A percentile compares a stretch with the other conserved stretches of the same genome.
These are phyloP conservation scores for Penicillium sp. DNA, from an alignment of 2,329 filamentous ascomycete genomes.

Conservation along the genomic window DNA sequence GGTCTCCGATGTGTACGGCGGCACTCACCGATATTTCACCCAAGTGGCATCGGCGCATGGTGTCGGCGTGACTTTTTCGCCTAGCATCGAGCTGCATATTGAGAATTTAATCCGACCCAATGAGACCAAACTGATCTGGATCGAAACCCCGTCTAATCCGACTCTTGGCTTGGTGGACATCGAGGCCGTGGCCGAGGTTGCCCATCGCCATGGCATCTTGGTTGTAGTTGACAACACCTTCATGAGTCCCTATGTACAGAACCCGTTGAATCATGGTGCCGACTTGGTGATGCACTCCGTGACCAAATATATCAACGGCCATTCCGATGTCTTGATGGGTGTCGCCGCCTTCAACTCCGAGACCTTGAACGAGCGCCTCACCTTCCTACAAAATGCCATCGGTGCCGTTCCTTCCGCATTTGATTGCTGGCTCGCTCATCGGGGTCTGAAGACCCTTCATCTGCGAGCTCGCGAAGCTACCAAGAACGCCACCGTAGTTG, in stretches of 20 bases:
- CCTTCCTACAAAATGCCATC: slow-evolving; percentile 95
- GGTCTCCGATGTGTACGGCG: slow-evolving; percentile 95
- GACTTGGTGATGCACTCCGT: slow-evolving; percentile 96
- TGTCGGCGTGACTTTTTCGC: slow-evolving; percentile 89
- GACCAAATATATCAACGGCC: slow-evolving; percentile 98
- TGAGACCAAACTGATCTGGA: slow-evolving; percentile 94
- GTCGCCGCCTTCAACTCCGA: slow-evolving; percentile 91
- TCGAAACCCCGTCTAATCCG: slow-evolving; percentile 91
- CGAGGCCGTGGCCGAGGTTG: slow-evolving; percentile 70
- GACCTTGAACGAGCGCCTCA: slow-evolving; percentile 66
- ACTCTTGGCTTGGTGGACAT: slow-evolving; percentile 92
- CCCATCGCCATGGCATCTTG: slow-evolving; percentile 80
- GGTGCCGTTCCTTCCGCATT: slow-evolving; percentile 92
- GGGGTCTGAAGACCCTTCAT: slow-evolving; percentile 93
- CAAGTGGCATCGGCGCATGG: slow-evolving; percentile 93
- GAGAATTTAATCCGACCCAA: slow-evolving; percentile 69
- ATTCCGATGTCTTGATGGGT: slow-evolving; percentile 95
- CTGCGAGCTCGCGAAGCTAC: slow-evolving; percentile 81
- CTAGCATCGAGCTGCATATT: slow-evolving; percentile 84
- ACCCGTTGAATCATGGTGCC: slow-evolving; percentile 87
- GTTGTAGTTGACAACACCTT: slow-evolving; percentile 99
- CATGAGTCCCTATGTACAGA: slow-evolving; percentile 92
- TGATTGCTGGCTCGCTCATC: slow-evolving; percentile 96
- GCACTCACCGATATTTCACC: slow-evolving; percentile 97
- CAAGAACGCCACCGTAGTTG: slow-evolving; percentile 72